Evolutionary conservation across 768 basidiomycete species (phyloP).

Genomic region (Boletus rubroflammeus): DNA sequence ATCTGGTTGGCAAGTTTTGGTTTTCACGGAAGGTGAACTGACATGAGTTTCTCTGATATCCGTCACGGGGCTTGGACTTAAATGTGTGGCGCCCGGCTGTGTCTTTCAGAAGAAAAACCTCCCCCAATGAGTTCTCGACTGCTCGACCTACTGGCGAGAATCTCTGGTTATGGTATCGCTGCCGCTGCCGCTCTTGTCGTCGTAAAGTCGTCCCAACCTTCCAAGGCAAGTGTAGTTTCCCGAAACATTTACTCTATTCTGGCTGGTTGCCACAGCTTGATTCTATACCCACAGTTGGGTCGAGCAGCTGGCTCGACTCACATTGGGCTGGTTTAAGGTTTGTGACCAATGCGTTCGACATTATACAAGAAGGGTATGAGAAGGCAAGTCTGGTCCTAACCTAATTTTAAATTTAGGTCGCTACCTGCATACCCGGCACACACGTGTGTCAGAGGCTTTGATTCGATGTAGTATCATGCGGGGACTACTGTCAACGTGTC

Average conservation of each 20-base stretch:
- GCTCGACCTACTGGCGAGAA: neutral
- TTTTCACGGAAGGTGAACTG: neutral
- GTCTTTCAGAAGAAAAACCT: neutral
- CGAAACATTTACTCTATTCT: neutral
- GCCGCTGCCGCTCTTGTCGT: neutral
- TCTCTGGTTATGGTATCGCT: neutral
- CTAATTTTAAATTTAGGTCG: too few species aligned
- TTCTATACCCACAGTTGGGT: conserved; percentile 19
- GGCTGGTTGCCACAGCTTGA: conserved; percentile 13
- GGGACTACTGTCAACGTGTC: too few species aligned
- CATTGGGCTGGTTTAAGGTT: conserved; percentile 21
- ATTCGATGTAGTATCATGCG: too few species aligned
- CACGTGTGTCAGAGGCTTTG: too few species aligned
- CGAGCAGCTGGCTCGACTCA: conserved; percentile 21
- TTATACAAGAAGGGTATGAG: conserved; percentile 34
- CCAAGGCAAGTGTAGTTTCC: neutral
- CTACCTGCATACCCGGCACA: too few species aligned
- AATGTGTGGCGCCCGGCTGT: neutral
- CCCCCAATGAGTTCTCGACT: neutral
- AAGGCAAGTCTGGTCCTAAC: too few species aligned
- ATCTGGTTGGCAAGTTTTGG: neutral
- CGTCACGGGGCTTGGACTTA: neutral
- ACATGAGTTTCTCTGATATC: neutral
- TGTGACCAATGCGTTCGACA: conserved; percentile 8
- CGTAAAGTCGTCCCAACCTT: neutral